Base-by-base conservation (phyloP, 2,329 filamentous ascomycete genomes). In the Botrytis sinoallii region DNA sequence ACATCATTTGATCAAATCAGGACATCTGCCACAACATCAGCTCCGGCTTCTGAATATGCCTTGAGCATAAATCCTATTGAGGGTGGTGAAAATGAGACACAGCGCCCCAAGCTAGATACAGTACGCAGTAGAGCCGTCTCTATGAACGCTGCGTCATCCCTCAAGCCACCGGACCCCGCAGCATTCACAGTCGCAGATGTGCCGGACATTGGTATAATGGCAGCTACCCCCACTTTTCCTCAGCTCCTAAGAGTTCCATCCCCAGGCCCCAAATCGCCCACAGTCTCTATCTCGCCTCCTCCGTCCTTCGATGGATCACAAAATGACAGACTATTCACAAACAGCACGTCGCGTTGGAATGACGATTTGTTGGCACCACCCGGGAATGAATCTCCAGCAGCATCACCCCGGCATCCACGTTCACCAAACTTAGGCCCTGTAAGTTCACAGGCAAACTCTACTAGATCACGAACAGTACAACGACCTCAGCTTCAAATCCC, bases 21-120 rank as follows among this genome's bases (percentile, higher is more conserved):
- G 83, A 52, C 82, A 81, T 35, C 85, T 85, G 74, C 83, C 85
- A 73, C 83, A 85, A 74, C 85, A 86, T 75, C 82, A 83, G 71
- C 81, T 85, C 59, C 66, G 16, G 78, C 78, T 68, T 76, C 77
- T 38, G 79, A 80, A 48, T 76, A 77, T 74, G 69, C 74, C 85
- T 86, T 75, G 1, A 77, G 74, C 69, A 78, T 82, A 10, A 86
- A 86, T n/a, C 84, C 82, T 71, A 79, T 80, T 35, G 79, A 79
- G 40, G 73, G 74, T 61, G 70, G 66, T 14, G 74, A 77, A 16
- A 57, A 73, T 20, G 35, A 32, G 4, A 40, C 8, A 22, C 74
- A 74, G 38, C 46, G 74, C 12, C 68, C 76, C 63, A 75, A 52
- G 48, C 67, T 74, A 38, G 74, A 72, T 20, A 71, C 74, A 18